Evolutionary conservation across 306 rosid species (phyloP).

Genomic region (Dalbergia cultrata): DNA sequence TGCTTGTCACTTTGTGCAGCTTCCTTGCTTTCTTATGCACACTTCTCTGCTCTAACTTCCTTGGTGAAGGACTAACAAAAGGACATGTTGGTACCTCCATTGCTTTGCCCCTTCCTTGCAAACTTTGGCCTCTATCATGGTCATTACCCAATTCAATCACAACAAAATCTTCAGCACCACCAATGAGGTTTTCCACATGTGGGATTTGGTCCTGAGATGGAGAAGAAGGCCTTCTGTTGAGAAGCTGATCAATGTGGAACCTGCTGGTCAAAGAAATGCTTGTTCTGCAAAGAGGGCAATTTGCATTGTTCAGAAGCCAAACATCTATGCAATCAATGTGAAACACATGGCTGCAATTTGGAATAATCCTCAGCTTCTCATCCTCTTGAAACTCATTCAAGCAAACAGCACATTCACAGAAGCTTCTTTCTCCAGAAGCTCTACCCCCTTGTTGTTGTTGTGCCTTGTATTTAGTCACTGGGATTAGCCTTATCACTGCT

Average conservation of each 20-base stretch:
- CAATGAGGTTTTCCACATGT: constrained; percentile 33
- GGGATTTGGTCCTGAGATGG: constrained; percentile 54
- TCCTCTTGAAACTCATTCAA: constrained; percentile 79
- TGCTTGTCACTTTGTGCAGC: constrained; percentile 71
- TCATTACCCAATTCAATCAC: constrained; percentile 76
- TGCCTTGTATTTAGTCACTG: constrained; percentile 70
- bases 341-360: constrained; percentile 81
- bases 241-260: constrained; percentile 57
- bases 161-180: constrained; percentile 69
- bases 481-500: constrained; percentile 81
- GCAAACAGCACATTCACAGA: constrained; percentile 89
- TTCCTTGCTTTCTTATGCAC: constrained; percentile 60
- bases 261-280: constrained; percentile 64
- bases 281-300: constrained; percentile 95
- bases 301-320: constrained; percentile 92
- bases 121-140: constrained; percentile 43
- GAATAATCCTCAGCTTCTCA: constrained; percentile 85
- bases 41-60: constrained; percentile 49
- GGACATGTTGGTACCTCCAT: constrained; percentile 48
- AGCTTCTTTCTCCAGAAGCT: constrained; percentile 42
- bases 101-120: constrained; percentile 48
- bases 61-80: constrained; percentile 55
- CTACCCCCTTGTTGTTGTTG: constrained; percentile 24
- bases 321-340: constrained; percentile 96
- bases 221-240: constrained; percentile 50